phyloP scores from a whole-genome alignment of 805 yeast species.

The Kazachstania viticola region DNA sequence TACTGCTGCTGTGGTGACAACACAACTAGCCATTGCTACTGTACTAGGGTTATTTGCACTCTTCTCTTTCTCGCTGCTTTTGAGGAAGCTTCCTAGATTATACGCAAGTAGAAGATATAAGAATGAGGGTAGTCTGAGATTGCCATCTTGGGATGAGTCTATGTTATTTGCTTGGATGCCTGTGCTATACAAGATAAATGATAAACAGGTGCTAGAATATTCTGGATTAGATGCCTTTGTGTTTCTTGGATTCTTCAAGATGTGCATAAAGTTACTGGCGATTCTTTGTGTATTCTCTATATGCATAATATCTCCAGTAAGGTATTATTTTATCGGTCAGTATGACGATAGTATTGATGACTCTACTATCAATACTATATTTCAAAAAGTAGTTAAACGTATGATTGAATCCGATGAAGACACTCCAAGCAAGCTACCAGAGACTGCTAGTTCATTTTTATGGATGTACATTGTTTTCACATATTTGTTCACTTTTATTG shows the following conservation, averaged over 20 bases:
- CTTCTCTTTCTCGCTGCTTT: conserved; percentile 52
- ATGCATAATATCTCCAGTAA: conserved; percentile 68
- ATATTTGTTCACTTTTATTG: conserved; percentile 65
- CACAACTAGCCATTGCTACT: conserved; percentile 64
- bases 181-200: conserved; percentile 50
- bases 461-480: conserved; percentile 88
- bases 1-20: conserved; percentile 49
- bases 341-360: conserved; percentile 49
- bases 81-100: conserved; percentile 67
- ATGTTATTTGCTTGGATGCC: conserved; percentile 77
- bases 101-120: conserved; percentile 63
- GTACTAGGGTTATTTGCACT: conserved; percentile 61
- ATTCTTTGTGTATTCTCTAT: conserved; percentile 61
- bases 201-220: conserved; percentile 67
- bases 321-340: conserved; percentile 73
- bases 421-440: conserved; percentile 22
- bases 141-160: conserved; percentile 27
- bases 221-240: conserved; percentile 95
- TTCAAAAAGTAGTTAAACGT: conserved; percentile 4
- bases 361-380: not conserved
- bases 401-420: conserved; percentile 17
- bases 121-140: conserved; percentile 14
- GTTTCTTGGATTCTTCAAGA: conserved; percentile 78
- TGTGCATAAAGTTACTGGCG: conserved; percentile 62
- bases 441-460: conserved; percentile 40